A percentile compares a stretch with the other conserved stretches of the same genome.
phyloP scores from a whole-genome alignment of 805 yeast species.

The Metschnikowia kofuensis region DNA sequence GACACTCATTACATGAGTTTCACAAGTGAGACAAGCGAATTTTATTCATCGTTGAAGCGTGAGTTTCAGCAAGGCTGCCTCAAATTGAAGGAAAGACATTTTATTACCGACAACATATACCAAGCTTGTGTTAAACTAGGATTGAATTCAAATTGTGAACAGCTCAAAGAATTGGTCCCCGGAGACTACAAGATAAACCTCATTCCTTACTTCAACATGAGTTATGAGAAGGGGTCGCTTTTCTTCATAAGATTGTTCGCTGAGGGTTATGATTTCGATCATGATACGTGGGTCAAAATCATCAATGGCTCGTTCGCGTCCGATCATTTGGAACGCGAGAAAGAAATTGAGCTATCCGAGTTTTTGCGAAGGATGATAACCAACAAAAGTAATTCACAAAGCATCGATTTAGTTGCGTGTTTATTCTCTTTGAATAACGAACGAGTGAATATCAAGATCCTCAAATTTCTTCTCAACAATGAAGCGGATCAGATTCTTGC shows the following conservation, averaged over 20 bases:
- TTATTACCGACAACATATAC: background rate
- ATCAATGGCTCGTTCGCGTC: constrained; percentile 27
- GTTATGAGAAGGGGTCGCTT: constrained; percentile 24
- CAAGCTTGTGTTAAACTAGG: background rate
- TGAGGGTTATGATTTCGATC: constrained; percentile 31
- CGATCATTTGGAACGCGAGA: constrained; percentile 19
- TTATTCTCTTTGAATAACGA: constrained; percentile 25
- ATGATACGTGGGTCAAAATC: constrained; percentile 31
- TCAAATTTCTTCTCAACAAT: constrained; percentile 16
- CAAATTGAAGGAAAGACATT: background rate
- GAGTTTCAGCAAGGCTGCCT: background rate
- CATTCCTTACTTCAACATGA: constrained; percentile 25
- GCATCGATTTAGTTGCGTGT: constrained; percentile 4
- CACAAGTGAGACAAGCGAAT: constrained; percentile 21
- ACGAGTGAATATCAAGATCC: constrained; percentile 23
- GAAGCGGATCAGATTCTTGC: constrained; percentile 7
- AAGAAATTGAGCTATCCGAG: constrained; percentile 16
- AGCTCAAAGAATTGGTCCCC: background rate
- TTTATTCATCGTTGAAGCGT: constrained; percentile 12
- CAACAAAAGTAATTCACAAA: background rate
- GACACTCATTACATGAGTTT: constrained; percentile 37
- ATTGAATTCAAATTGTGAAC: background rate
- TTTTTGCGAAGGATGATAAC: constrained; percentile 23
- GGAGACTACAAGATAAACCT: constrained; percentile 23
- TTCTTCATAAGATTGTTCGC: constrained; percentile 27